A percentile compares a stretch with the other conserved stretches of the same genome.
Conservation (phyloP, 225 moss, liverwort and hornwort genomes). For the Pseudisothecium myosuroides region DNA sequence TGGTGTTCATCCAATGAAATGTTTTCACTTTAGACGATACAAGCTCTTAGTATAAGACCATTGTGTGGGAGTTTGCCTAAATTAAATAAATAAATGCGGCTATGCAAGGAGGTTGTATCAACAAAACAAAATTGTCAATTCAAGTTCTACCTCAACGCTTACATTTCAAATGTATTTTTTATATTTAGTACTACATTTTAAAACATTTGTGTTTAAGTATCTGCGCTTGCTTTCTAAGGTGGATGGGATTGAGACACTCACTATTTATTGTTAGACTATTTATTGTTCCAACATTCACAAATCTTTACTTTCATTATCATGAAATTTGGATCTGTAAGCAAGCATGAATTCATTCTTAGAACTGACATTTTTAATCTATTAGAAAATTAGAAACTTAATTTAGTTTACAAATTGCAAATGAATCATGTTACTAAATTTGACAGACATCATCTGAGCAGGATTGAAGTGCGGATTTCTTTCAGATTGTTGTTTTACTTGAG, state of each 20-base stretch:
- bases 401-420: neutral
- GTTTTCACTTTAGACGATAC: neutral
- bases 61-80: rapidly evolving
- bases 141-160: neutral
- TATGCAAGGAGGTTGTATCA: neutral
- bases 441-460: neutral
- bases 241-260: neutral
- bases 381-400: neutral
- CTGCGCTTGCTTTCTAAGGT: rapidly evolving
- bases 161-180: neutral
- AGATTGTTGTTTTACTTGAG: too few species aligned
- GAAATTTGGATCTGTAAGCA: neutral
- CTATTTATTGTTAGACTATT: neutral
- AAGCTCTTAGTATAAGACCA: rapidly evolving
- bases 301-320: neutral
- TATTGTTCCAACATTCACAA: too few species aligned
- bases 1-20: too few species aligned
- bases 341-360: neutral
- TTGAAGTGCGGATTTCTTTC: neutral
- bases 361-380: neutral
- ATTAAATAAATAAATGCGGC: neutral
- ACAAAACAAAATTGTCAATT: neutral
- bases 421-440: neutral
- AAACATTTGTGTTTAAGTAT: neutral
- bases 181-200: neutral